These are phyloP conservation scores for Gilbertella persicaria DNA, from an alignment of 371 early-diverging fungal species.

Conservation along the genomic window DNA sequence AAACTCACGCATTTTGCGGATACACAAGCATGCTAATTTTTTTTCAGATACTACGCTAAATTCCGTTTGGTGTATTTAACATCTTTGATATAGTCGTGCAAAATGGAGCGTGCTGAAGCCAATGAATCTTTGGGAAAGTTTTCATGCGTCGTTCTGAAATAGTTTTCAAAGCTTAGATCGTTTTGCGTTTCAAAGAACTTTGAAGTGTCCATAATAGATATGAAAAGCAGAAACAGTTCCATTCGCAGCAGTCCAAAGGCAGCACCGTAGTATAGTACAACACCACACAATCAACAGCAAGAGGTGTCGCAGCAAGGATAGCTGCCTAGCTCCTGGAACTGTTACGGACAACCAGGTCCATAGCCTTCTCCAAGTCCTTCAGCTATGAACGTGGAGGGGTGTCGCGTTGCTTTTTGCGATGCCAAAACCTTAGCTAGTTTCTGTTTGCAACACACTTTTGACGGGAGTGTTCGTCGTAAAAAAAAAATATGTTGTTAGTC, in stretches of 20 bases:
- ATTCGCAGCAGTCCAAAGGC: constrained; percentile 13
- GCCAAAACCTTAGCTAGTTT: too few relatives aligned
- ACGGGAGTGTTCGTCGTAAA: too few relatives aligned
- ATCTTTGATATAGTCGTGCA: constrained; percentile 9
- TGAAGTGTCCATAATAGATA: too few relatives aligned
- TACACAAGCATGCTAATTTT: too few relatives aligned
- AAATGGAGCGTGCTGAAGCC: constrained; percentile 7
- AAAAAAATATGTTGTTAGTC: too few relatives aligned
- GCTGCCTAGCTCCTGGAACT: constrained; percentile 12
- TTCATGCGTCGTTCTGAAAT: constrained; percentile 5
- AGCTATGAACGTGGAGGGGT: constrained; percentile 13
- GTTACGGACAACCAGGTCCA: constrained; percentile 15
- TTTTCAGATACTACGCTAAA: too few relatives aligned
- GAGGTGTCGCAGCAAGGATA: constrained; percentile 12
- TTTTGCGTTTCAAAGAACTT: constrained; percentile 11
- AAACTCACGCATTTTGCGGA: too few relatives aligned
- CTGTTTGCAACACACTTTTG: too few relatives aligned
- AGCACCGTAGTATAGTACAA: constrained; percentile 12
- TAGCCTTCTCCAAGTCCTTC: constrained; percentile 13
- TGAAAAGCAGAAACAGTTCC: constrained; percentile 15
- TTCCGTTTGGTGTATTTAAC: too few relatives aligned
- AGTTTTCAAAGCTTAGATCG: constrained; percentile 9
- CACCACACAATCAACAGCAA: constrained; percentile 16
- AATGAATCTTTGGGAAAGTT: constrained; percentile 6
- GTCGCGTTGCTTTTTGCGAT: too few relatives aligned